phyloP scores from a whole-genome alignment of 2,329 filamentous ascomycete species.

The Trichoderma afroharzianum region DNA sequence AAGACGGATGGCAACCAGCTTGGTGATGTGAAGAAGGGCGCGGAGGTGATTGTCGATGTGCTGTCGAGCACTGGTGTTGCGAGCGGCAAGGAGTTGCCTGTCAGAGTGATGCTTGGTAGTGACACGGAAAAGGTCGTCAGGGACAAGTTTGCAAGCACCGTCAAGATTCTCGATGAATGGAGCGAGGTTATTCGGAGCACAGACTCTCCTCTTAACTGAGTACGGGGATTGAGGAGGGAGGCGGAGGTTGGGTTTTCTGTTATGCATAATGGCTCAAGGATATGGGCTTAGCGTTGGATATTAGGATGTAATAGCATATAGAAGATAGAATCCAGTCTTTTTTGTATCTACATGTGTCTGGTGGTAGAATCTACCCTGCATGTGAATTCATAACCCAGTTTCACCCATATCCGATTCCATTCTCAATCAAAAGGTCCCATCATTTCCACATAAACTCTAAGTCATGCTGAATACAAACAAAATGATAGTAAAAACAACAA shows the following conservation, averaged over 20 bases:
- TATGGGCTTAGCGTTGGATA: not conserved
- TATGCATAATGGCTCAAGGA: not conserved
- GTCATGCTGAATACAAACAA: not conserved
- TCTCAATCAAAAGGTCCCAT: not conserved
- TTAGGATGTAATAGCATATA: not conserved
- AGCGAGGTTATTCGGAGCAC: slow-evolving; percentile 31
- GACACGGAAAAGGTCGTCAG: slow-evolving; percentile 45
- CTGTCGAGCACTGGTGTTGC: slow-evolving; percentile 48
- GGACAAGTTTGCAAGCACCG: slow-evolving; percentile 40
- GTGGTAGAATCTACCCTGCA: not conserved
- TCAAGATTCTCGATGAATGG: slow-evolving; percentile 48
- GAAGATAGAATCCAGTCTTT: not conserved
- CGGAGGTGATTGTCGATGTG: slow-evolving; percentile 51
- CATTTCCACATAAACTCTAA: not conserved
- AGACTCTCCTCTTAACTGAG: slow-evolving; percentile 17
- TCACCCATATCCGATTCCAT: not conserved
- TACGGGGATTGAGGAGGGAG: not conserved
- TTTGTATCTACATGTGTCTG: not conserved
- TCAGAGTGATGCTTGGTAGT: slow-evolving; percentile 51
- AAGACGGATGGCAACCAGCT: slow-evolving; percentile 46
- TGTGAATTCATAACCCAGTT: not conserved
- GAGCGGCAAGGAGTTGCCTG: slow-evolving; percentile 46
- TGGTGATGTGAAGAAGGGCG: slow-evolving; percentile 54
- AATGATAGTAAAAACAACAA: not conserved
- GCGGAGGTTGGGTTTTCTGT: not conserved